A percentile compares a stretch with the other conserved stretches of the same genome.
Evolutionary conservation across 2,329 filamentous ascomycete species (phyloP).

Genomic region (Diaporthe longicolla): DNA sequence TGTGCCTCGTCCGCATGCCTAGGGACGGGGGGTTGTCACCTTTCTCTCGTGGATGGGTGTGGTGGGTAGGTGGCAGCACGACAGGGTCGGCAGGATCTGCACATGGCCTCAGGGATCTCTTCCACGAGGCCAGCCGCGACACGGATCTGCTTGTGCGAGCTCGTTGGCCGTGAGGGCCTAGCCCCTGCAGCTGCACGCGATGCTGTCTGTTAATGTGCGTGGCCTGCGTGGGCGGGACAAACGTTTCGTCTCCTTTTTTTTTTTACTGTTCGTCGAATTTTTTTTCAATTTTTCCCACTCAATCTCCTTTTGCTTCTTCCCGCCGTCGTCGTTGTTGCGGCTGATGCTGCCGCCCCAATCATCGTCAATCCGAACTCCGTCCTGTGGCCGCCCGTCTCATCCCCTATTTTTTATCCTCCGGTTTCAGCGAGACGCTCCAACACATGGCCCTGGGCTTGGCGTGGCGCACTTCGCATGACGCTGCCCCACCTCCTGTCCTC

Average conservation of each 20-base stretch:
- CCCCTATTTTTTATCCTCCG: conserved; percentile 18
- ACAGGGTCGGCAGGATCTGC: conserved; percentile 54
- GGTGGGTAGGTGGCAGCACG: conserved; percentile 46
- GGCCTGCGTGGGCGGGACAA: not conserved
- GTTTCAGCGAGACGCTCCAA: conserved; percentile 34
- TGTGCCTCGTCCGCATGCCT: not conserved
- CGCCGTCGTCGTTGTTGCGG: not conserved
- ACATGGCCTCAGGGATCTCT: conserved; percentile 56
- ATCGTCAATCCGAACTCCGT: conserved; percentile 21
- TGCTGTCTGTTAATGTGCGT: conserved; percentile 5
- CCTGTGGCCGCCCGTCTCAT: conserved; percentile 22
- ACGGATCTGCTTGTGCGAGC: conserved; percentile 23
- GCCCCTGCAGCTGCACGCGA: conserved; percentile 33
- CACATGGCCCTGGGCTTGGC: conserved; percentile 36
- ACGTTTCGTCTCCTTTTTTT: conserved; percentile 6
- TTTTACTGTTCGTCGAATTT: not conserved
- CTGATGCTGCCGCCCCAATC: not conserved
- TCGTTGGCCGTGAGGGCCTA: conserved; percentile 28
- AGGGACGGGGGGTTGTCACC: conserved; percentile 6
- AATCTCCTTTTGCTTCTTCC: not conserved
- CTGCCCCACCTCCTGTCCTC: conserved; percentile 24
- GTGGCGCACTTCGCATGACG: conserved; percentile 34
- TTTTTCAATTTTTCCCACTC: not conserved
- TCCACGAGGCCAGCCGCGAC: conserved; percentile 40
- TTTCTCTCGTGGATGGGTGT: conserved; percentile 21